Percentiles rank a stretch among this genome's conserved stretches.
phyloP scores from a whole-genome alignment of 192 early-diverging fungal species.

The Lobosporangium transversale region DNA sequence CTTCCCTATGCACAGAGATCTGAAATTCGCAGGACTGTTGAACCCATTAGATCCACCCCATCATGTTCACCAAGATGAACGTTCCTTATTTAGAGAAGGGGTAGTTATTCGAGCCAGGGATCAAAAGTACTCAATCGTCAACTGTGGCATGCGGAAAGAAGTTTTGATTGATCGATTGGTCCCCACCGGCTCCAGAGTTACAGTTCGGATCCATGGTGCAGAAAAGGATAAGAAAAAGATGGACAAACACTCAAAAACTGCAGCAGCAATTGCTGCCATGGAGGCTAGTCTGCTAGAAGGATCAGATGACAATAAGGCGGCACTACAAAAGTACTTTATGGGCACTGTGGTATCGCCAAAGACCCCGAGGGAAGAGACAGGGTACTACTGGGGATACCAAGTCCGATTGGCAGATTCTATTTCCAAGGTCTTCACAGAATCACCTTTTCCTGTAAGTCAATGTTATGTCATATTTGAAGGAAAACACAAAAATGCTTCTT shows the following conservation, averaged over 20 bases:
- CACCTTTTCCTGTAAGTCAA: conserved; percentile 58
- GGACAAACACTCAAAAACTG: conserved; percentile 36
- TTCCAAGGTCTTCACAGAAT: conserved; percentile 70
- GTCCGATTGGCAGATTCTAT: conserved; percentile 67
- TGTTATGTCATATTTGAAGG: neutral
- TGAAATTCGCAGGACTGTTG: conserved; percentile 71
- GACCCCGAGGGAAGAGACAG: conserved; percentile 65
- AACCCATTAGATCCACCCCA: conserved; percentile 76
- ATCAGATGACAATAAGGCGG: conserved; percentile 31
- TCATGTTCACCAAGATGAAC: conserved; percentile 70
- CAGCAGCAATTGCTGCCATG: conserved; percentile 43
- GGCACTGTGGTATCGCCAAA: conserved; percentile 69
- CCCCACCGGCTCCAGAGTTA: conserved; percentile 69
- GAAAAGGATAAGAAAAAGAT: conserved; percentile 36
- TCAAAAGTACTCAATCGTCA: conserved; percentile 42
- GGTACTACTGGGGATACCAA: conserved; percentile 77
- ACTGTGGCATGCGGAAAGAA: conserved; percentile 51
- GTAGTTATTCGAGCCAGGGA: conserved; percentile 57
- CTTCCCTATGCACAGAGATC: conserved; percentile 72
- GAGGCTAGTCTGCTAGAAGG: conserved; percentile 27
- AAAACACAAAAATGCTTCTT: neutral
- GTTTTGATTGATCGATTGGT: conserved; percentile 64
- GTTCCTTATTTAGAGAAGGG: conserved; percentile 68
- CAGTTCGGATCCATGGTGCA: conserved; percentile 52
- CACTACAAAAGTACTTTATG: conserved; percentile 53